Conservation (phyloP, 495 filamentous ascomycete genomes). For the Emericellopsis terricola region DNA sequence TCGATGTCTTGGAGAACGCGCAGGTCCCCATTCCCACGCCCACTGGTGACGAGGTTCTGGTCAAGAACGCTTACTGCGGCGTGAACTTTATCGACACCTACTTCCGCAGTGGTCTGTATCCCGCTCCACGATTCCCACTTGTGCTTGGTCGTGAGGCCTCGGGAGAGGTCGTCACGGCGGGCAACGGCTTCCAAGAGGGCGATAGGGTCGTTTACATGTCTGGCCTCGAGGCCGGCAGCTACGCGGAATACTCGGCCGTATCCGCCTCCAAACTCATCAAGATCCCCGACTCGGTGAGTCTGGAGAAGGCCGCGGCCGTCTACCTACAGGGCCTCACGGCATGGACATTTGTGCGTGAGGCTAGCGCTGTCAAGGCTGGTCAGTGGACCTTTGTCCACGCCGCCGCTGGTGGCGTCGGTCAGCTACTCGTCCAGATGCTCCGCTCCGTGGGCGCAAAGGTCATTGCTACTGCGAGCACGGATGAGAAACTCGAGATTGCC, state of each 20-base stretch:
- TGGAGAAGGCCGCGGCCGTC: constrained; percentile 46
- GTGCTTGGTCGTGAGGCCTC: constrained; percentile 73
- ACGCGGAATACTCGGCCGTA: constrained; percentile 58
- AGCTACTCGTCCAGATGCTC: constrained; percentile 61
- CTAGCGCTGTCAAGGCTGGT: constrained; percentile 49
- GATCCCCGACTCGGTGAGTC: constrained; percentile 43
- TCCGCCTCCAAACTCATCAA: constrained; percentile 36
- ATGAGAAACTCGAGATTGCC: constrained; percentile 55
- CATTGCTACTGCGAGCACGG: constrained; percentile 67
- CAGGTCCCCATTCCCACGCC: constrained; percentile 54
- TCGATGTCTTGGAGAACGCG: constrained; percentile 2
- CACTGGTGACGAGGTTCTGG: constrained; percentile 50
- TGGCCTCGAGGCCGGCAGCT: constrained; percentile 26
- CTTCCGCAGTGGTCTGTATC: constrained; percentile 79
- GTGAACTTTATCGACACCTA: constrained; percentile 82
- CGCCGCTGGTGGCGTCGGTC: constrained; percentile 76
- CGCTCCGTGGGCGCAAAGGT: constrained; percentile 53
- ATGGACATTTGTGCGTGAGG: constrained; percentile 62
- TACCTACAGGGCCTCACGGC: constrained; percentile 80
- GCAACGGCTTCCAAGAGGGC: constrained; percentile 35
- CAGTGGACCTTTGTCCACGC: constrained; percentile 84
- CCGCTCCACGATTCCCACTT: constrained; percentile 47
- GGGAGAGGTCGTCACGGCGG: constrained; percentile 19
- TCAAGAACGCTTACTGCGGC: constrained; percentile 66
- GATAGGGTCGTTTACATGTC: constrained; percentile 49